phyloP scores from a whole-genome alignment of 2,329 filamentous ascomycete genomes.

The Lasiodiplodia theobromae region DNA sequence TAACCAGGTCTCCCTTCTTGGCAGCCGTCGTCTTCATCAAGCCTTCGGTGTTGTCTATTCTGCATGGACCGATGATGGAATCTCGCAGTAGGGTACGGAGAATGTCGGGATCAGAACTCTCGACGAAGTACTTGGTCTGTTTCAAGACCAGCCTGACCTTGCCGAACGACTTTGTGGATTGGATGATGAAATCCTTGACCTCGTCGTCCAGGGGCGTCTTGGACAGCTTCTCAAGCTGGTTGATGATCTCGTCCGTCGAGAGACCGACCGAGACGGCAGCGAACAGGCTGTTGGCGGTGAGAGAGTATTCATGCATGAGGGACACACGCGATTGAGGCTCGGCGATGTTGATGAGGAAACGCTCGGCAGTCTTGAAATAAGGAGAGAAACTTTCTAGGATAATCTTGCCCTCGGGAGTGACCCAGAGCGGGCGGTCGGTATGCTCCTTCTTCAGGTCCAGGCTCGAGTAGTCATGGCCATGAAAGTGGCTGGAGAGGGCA shows the following conservation, averaged over 20 bases:
- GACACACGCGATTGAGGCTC: constrained; percentile 90
- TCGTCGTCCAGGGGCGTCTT: constrained; percentile 87
- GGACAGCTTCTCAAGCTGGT: constrained; percentile 83
- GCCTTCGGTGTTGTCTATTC: constrained; percentile 74
- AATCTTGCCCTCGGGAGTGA: constrained; percentile 85
- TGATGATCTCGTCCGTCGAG: constrained; percentile 86
- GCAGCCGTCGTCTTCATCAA: constrained; percentile 84
- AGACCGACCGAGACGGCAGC: constrained; percentile 95
- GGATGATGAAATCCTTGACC: constrained; percentile 79
- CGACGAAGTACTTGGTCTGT: constrained; percentile 92
- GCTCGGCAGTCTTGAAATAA: constrained; percentile 83
- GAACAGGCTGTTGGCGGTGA: constrained; percentile 92
- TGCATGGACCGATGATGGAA: constrained; percentile 77
- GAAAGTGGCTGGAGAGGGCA: constrained; percentile 63
- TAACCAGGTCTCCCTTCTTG: constrained; percentile 85
- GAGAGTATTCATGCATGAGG: constrained; percentile 90
- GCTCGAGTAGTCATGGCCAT: constrained; percentile 79
- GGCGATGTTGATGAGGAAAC: constrained; percentile 94
- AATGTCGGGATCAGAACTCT: constrained; percentile 87
- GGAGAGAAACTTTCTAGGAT: constrained; percentile 95
- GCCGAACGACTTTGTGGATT: constrained; percentile 88
- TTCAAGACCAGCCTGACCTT: constrained; percentile 96
- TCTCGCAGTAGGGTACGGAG: constrained; percentile 88
- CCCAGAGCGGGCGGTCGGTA: constrained; percentile 89
- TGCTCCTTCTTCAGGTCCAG: constrained; percentile 87